Conservation (phyloP, 805 yeast genomes). For the Spathaspora sp. region DNA sequence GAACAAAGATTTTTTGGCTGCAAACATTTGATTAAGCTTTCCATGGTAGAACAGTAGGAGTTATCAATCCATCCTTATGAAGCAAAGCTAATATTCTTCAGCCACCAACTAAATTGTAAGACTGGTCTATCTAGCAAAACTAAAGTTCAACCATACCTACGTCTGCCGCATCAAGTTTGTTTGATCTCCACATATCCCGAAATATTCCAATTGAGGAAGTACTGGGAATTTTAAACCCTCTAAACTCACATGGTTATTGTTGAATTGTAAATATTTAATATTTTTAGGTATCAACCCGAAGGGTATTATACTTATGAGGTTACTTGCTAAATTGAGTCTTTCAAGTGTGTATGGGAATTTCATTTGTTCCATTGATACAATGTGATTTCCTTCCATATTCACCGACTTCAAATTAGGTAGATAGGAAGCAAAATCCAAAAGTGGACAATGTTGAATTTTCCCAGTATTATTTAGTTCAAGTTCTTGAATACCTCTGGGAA, state of each 20-base stretch:
- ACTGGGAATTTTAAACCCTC: neutral
- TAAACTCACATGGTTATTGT: neutral
- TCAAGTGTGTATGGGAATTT: neutral
- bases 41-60: no score
- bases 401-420: slow-evolving; percentile 1
- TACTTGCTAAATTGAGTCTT: neutral
- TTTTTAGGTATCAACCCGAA: neutral
- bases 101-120: no score
- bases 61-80: no score
- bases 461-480: neutral
- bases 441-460: neutral
- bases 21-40: no score
- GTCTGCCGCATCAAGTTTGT: neutral
- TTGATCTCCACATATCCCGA: neutral
- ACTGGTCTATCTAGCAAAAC: no score
- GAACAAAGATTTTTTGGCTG: no score
- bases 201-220: neutral
- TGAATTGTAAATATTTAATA: neutral
- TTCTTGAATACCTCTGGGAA: neutral
- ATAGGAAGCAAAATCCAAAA: neutral
- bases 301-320: neutral
- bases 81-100: no score
- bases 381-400: neutral
- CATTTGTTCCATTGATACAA: slow-evolving; percentile 1
- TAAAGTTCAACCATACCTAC: no score